Conservation (phyloP, 345 rosid species). For the Arabidopsis arenosa region DNA sequence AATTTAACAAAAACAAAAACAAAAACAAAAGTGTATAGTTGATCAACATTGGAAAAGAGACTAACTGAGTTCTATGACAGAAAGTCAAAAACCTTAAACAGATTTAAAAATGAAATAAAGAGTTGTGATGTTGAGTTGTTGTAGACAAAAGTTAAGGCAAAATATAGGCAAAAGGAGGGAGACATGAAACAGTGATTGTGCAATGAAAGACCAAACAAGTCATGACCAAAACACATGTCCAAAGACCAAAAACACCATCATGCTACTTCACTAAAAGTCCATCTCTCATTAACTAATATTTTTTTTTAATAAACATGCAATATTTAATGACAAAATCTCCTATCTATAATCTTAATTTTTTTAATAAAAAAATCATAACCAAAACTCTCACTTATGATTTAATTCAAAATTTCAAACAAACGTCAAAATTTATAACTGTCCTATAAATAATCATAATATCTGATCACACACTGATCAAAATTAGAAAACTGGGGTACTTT, state of each 20-base stretch:
- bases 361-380: background rate
- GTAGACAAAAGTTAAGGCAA: conserved; percentile 48
- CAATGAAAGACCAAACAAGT: conserved; percentile 45
- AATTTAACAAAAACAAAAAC: background rate
- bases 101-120: conserved; percentile 3
- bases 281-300: conserved; percentile 25
- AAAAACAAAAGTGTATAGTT: conserved; percentile 23
- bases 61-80: conserved; percentile 27
- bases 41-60: conserved; percentile 34
- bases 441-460: background rate
- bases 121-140: conserved; percentile 39
- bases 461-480: background rate
- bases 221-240: conserved; percentile 46
- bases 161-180: conserved; percentile 46
- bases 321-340: background rate
- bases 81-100: conserved; percentile 38
- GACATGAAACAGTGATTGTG: conserved; percentile 48
- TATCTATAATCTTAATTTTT: background rate
- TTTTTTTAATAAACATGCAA: background rate
- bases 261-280: conserved; percentile 32
- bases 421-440: background rate
- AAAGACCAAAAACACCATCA: conserved; percentile 46
- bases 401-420: conserved; percentile 7
- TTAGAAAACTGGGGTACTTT: background rate
- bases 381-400: background rate